These are phyloP conservation scores for Glutinoglossum americanum DNA, from an alignment of 495 filamentous ascomycete species.

Conservation along the genomic window DNA sequence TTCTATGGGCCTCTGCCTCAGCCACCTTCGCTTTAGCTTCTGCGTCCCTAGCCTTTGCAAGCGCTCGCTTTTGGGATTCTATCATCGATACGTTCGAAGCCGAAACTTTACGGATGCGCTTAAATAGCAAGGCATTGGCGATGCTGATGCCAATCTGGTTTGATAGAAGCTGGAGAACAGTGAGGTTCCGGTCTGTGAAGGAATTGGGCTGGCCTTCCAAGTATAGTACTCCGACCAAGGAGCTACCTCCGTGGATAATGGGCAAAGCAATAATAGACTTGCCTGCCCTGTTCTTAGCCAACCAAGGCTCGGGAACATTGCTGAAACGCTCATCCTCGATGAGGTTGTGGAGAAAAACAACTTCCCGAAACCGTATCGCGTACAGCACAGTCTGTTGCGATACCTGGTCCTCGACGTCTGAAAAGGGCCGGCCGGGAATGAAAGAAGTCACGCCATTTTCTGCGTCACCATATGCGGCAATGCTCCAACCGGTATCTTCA, in stretches of 20 bases:
- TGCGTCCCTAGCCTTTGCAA: slow-evolving; percentile 56
- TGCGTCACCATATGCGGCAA: slow-evolving; percentile 54
- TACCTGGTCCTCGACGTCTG: slow-evolving; percentile 39
- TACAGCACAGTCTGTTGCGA: slow-evolving; percentile 65
- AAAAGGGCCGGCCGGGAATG: slow-evolving; percentile 41
- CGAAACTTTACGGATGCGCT: slow-evolving; percentile 48
- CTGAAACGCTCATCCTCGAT: slow-evolving; percentile 72
- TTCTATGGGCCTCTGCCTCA: slow-evolving; percentile 64
- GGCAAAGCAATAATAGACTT: slow-evolving; percentile 71
- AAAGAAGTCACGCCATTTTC: slow-evolving; percentile 42
- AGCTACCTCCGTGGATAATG: slow-evolving; percentile 54
- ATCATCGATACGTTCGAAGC: slow-evolving; percentile 75
- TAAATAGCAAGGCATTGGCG: slow-evolving; percentile 6
- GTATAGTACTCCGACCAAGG: slow-evolving; percentile 64
- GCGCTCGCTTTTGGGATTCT: slow-evolving; percentile 59
- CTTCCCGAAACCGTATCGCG: slow-evolving; percentile 62
- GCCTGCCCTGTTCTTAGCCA: slow-evolving; percentile 42
- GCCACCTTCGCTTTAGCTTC: slow-evolving; percentile 68
- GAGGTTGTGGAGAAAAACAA: slow-evolving; percentile 64
- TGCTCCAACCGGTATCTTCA: slow-evolving; percentile 45
- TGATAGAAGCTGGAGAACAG: slow-evolving; percentile 64
- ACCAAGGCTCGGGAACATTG: slow-evolving; percentile 51
- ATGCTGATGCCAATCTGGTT: slow-evolving; percentile 40
- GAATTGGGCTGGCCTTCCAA: slow-evolving; percentile 67
- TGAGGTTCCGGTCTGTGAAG: slow-evolving; percentile 74